phyloP scores from a whole-genome alignment of 257 asterid species.

The Henckelia pumila region DNA sequence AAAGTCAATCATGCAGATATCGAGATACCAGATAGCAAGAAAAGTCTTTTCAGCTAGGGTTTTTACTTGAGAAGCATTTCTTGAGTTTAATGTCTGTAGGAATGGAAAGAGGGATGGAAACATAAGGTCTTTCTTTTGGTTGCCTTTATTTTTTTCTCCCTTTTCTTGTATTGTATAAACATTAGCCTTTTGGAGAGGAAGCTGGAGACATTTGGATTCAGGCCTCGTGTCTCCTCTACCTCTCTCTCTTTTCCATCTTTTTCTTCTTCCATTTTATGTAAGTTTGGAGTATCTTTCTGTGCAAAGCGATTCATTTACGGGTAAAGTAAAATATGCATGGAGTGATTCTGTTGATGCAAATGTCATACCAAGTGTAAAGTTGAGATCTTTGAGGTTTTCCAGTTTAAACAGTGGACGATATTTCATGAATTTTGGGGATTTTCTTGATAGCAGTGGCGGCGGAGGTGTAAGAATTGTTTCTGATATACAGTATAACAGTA shows the following conservation, averaged over 20 bases:
- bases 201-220: conserved; percentile 70
- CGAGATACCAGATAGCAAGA: conserved; percentile 32
- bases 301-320: conserved; percentile 2
- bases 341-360: conserved; percentile 23
- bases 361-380: conserved; percentile 14
- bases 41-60: conserved; percentile 34
- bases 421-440: conserved; percentile 96
- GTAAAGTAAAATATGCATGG: conserved; percentile 11
- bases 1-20: conserved; percentile 66
- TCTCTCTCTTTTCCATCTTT: conserved; percentile 45
- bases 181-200: conserved; percentile 51
- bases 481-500: conserved; percentile 42
- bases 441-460: conserved; percentile 64
- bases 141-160: conserved; percentile 36
- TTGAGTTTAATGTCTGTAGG: not conserved
- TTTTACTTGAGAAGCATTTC: conserved; percentile 23
- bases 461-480: conserved; percentile 63
- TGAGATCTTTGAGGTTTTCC: conserved; percentile 12
- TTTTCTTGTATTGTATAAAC: conserved; percentile 35
- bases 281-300: not conserved
- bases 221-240: conserved; percentile 93
- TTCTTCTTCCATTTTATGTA: not conserved
- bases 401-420: conserved; percentile 9
- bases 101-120: not conserved
- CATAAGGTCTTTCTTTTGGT: not conserved